A percentile compares a stretch with the other conserved stretches of the same genome.
Conservation (phyloP, 768 basidiomycete species). For the Lenzites betulinus region DNA sequence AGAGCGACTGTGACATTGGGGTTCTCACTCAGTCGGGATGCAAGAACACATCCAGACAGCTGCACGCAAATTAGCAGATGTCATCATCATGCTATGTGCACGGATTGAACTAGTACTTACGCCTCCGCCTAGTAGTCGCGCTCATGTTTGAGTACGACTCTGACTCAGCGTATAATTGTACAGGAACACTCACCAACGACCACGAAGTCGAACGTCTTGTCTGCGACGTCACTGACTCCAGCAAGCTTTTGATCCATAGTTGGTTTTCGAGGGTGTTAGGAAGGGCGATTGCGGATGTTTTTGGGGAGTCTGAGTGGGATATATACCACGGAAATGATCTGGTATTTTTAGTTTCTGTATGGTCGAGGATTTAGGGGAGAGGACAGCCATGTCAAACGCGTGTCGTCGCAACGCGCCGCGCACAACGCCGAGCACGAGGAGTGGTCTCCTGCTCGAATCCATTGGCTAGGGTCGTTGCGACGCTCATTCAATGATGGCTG, state of each 20-base stretch:
- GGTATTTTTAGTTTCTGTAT: too few relatives aligned
- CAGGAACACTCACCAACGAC: conserved; percentile 14
- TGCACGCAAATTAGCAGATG: not conserved
- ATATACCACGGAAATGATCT: too few relatives aligned
- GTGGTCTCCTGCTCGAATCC: too few relatives aligned
- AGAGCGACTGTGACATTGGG: conserved; percentile 37
- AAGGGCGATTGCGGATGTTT: not conserved
- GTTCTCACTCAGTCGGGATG: conserved; percentile 40
- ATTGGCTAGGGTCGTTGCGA: too few relatives aligned
- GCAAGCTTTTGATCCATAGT: conserved; percentile 16
- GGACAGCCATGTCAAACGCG: too few relatives aligned
- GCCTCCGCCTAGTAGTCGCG: not conserved
- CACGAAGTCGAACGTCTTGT: conserved; percentile 26
- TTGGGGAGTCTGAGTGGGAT: too few relatives aligned
- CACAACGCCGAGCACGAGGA: too few relatives aligned
- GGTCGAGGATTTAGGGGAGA: too few relatives aligned
- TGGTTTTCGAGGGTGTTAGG: too few relatives aligned
- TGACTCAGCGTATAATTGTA: not conserved
- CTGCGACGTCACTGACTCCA: conserved; percentile 13
- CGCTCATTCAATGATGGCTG: too few relatives aligned
- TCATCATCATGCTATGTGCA: not conserved
- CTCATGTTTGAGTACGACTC: not conserved
- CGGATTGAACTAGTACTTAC: conserved; percentile 2
- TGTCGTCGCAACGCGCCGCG: too few relatives aligned
- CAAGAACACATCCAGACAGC: conserved; percentile 43